Evolutionary conservation across 1,139 yeast species (phyloP), one percentile per base, ranked within the genome.

Genomic region (Spathaspora sp.): DNA sequence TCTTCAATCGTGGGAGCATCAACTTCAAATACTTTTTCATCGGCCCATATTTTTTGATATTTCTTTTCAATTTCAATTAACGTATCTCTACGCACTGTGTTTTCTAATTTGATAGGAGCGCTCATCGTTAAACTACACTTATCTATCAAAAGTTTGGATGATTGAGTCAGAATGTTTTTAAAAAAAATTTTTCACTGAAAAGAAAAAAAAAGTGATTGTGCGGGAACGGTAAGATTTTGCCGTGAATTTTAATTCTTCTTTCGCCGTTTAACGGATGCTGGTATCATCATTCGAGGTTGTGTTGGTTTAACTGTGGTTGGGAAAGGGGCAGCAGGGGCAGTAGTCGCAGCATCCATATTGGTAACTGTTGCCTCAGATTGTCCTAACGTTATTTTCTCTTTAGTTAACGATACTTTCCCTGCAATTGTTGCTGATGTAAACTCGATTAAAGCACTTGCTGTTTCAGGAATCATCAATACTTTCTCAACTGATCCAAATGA

Each of bases 81-180:
- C 52, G 91, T 82, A 77, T 95, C 99, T 75, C 99, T 87, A 74
- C 97, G 90, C 56, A 87, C 79, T 47, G 97, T 91, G 53, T 74
- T 74, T 54, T 74, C 78, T 56, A 73, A 67, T 56, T 70, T 71
- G 45, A 71, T 67, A 41, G 75, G 61, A 51, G 72, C 69, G 66
- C 77, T 73, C 78, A 74, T 74, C 48, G 38, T 57, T 29, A 7
- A 38, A 24, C 3, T 24, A 11, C 10, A 10, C 29, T 23, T 18
- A 18, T 17, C 17, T 18, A 23, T 13, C 17, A 11, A n/a, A 20
- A 18, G n/a, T n/a, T n/a, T n/a, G 13, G 36, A 38, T 31, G 17
- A 31, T 8, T n/a, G 9, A 13, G 4, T 15, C 15, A 13, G n/a
- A 31, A 13, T 31, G 6, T 27, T 27, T 27, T 25, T 25, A 3